phyloP scores from a whole-genome alignment of 179 eudicot species.

The Spergularia azorica region DNA sequence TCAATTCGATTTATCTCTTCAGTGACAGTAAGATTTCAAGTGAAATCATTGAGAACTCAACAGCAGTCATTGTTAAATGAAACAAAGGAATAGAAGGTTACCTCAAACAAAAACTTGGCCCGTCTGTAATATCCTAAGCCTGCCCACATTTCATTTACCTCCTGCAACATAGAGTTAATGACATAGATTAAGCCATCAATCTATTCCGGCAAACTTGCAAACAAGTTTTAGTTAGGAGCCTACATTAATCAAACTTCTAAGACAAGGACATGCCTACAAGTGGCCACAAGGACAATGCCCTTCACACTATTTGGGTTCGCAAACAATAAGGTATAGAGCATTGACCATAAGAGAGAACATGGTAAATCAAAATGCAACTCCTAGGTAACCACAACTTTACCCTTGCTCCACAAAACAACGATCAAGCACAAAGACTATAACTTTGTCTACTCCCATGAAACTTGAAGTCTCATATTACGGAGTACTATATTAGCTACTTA shows the following conservation, averaged over 20 bases:
- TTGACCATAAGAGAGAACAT: neutral
- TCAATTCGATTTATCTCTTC: too few species aligned
- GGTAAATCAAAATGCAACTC: neutral
- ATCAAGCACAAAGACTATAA: neutral
- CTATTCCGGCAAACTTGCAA: neutral
- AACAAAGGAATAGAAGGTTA: slow-evolving; percentile 14
- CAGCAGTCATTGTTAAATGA: neutral
- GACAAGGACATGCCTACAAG: neutral
- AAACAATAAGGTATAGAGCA: neutral
- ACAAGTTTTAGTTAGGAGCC: neutral
- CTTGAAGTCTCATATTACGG: neutral
- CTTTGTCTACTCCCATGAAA: slow-evolving; percentile 1
- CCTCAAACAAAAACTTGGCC: slow-evolving; percentile 86
- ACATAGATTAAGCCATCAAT: slow-evolving; percentile 1
- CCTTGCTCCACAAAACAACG: neutral
- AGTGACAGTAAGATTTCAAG: too few species aligned
- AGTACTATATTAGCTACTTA: too few species aligned
- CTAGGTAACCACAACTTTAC: neutral
- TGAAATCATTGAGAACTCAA: too few species aligned
- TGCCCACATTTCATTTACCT: slow-evolving; percentile 99
- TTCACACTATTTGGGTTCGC: too few species aligned
- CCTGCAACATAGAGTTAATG: slow-evolving; percentile 46
- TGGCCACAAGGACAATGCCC: neutral
- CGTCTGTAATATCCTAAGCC: slow-evolving; percentile 96
- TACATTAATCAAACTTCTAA: neutral